Conservation (phyloP, 2,329 filamentous ascomycete species). For the Dactylellina sp. region DNA sequence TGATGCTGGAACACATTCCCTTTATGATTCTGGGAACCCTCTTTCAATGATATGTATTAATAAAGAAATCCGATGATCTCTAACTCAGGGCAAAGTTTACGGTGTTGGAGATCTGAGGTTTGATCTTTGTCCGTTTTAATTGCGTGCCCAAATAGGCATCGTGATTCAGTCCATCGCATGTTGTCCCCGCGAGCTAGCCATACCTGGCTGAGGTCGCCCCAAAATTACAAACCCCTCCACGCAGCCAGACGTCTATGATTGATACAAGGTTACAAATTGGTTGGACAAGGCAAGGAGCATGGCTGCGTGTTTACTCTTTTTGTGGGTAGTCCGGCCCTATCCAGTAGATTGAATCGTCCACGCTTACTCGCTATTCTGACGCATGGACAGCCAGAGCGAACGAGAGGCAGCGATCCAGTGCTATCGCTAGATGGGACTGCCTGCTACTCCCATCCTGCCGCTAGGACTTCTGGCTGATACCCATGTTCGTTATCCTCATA, state of each 20-base stretch:
- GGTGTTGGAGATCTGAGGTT: constrained; percentile 4
- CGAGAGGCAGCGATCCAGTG: constrained; percentile 54
- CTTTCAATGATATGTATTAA: constrained; percentile 6
- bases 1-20: constrained; percentile 29
- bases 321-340: constrained; percentile 25
- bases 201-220: constrained; percentile 23
- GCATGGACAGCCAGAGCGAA: constrained; percentile 50
- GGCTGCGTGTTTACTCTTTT: constrained; percentile 26
- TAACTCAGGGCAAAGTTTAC: neutral
- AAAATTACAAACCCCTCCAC: constrained; percentile 31
- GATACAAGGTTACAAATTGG: constrained; percentile 41
- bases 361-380: constrained; percentile 43
- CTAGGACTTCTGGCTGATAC: constrained; percentile 53
- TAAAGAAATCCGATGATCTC: constrained; percentile 13
- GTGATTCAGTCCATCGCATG: constrained; percentile 20
- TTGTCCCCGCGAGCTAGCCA: constrained; percentile 31
- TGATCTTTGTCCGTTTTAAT: neutral
- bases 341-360: constrained; percentile 36
- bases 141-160: constrained; percentile 23
- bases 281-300: constrained; percentile 54
- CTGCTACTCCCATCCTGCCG: constrained; percentile 29
- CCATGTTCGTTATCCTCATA: constrained; percentile 32
- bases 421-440: too few species aligned
- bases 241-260: constrained; percentile 16
- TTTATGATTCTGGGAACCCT: constrained; percentile 18